Percentiles rank a stretch among this genome's conserved stretches.
Evolutionary conservation across 1,139 yeast genomes (phyloP).

Genomic region (Yamadazyma taylorii): DNA sequence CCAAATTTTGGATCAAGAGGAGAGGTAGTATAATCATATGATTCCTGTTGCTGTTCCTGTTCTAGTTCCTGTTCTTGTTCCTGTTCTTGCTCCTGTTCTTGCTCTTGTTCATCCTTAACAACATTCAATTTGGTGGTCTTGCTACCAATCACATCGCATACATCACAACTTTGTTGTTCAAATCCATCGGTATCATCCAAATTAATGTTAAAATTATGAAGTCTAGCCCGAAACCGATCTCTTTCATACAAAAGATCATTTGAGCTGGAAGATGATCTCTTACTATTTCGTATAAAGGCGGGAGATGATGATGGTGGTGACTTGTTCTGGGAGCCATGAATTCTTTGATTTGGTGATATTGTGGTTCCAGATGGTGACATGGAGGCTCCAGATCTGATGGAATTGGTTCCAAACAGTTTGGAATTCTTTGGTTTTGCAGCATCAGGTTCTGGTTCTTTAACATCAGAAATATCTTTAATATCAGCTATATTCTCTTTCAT

Average conservation of each 20-base stretch:
- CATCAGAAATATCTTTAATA: neutral
- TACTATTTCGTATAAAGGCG: constrained; percentile 15
- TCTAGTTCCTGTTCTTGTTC: neutral
- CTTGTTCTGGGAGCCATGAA: neutral
- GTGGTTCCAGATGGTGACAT: too few species aligned
- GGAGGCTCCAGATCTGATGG: neutral
- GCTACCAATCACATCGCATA: constrained; percentile 37
- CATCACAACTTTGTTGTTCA: constrained; percentile 28
- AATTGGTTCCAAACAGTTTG: too few species aligned
- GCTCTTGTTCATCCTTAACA: constrained; percentile 7
- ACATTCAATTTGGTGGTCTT: constrained; percentile 41
- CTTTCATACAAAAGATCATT: constrained; percentile 44
- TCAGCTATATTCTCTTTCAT: neutral
- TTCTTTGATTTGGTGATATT: neutral
- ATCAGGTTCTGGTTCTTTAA: neutral
- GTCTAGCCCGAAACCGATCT: constrained; percentile 44
- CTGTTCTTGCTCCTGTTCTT: neutral
- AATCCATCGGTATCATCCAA: constrained; percentile 11
- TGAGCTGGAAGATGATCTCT: constrained; percentile 44
- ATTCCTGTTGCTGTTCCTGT: neutral
- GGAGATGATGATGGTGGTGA: neutral
- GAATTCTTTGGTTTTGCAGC: too few species aligned
- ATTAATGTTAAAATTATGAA: constrained; percentile 32
- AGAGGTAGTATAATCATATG: constrained; percentile 9
- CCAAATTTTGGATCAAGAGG: constrained; percentile 28